These are phyloP conservation scores for Xerocomellus chrysenteron DNA, from an alignment of 768 basidiomycete genomes.

Conservation along the genomic window DNA sequence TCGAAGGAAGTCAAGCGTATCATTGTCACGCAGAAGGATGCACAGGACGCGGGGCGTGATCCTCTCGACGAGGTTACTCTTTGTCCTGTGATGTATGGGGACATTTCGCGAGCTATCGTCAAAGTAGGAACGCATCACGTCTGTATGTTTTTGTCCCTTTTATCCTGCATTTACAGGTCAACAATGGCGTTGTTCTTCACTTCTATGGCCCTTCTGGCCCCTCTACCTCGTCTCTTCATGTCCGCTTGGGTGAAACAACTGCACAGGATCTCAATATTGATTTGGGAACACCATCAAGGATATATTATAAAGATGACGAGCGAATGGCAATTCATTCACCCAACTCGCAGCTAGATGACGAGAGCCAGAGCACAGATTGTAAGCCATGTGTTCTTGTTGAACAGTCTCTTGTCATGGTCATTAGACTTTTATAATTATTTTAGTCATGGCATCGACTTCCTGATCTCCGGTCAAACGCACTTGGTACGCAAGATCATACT, in stretches of 20 bases:
- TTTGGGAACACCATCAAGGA: conserved; percentile 72
- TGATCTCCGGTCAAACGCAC: conserved; percentile 71
- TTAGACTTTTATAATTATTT: conserved; percentile 93
- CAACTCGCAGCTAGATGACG: conserved; percentile 39
- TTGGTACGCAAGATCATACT: conserved; percentile 80
- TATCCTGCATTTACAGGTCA: conserved; percentile 45
- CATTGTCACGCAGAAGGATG: conserved; percentile 67
- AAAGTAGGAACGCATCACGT: conserved; percentile 45
- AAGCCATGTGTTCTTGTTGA: conserved; percentile 15
- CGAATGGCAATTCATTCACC: conserved; percentile 81
- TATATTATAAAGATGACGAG: conserved; percentile 87
- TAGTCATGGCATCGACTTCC: conserved; percentile 85
- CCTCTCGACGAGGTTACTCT: conserved; percentile 71
- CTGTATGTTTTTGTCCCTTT: not conserved
- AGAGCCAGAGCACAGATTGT: conserved; percentile 53
- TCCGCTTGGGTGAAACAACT: conserved; percentile 73
- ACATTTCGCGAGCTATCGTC: conserved; percentile 62
- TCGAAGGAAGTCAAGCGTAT: conserved; percentile 76
- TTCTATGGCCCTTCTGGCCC: conserved; percentile 57
- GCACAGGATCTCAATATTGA: conserved; percentile 80
- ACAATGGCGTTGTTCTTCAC: conserved; percentile 67
- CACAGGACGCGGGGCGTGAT: conserved; percentile 55
- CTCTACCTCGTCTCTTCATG: conserved; percentile 43
- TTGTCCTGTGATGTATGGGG: conserved; percentile 68
- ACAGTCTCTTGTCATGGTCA: conserved; percentile 5